Evolutionary conservation across 2,329 filamentous ascomycete genomes (phyloP).

Genomic region (Pseudonectria buxi): DNA sequence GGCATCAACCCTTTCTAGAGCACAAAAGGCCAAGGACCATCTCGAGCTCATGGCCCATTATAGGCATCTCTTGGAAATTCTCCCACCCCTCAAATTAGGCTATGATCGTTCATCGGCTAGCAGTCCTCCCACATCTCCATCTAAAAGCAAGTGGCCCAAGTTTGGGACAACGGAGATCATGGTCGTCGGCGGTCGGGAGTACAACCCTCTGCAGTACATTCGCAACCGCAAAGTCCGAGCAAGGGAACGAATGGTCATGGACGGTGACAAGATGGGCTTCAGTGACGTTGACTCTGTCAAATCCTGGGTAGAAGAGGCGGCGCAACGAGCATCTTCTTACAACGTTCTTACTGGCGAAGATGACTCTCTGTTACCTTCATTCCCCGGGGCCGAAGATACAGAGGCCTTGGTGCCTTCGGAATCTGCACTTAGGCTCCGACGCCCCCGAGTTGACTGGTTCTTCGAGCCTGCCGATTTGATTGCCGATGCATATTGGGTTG

Average conservation of each 20-base stretch:
- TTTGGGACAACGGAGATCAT: conserved; percentile 22
- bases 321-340: conserved; percentile 24
- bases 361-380: conserved; percentile 35
- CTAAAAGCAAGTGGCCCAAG: conserved; percentile 24
- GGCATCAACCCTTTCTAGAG: conserved; percentile 70
- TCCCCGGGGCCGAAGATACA: conserved; percentile 38
- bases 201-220: conserved; percentile 90
- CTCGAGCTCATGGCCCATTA: conserved; percentile 85
- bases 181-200: conserved; percentile 56
- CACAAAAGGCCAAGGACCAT: conserved; percentile 76
- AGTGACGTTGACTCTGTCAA: conserved; percentile 64
- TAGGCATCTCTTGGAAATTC: conserved; percentile 66
- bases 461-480: conserved; percentile 78
- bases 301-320: conserved; percentile 68
- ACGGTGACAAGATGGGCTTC: conserved; percentile 72
- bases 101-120: conserved; percentile 31
- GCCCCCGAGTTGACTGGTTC: conserved; percentile 78
- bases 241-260: conserved; percentile 66
- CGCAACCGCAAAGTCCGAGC: conserved; percentile 82
- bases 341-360: conserved; percentile 17
- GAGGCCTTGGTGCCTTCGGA: conserved; percentile 37
- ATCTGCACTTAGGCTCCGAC: conserved; percentile 49
- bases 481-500: conserved; percentile 86
- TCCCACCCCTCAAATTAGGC: conserved; percentile 62
- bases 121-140: conserved; percentile 37